A percentile compares a stretch with the other conserved stretches of the same genome.
Conservation (phyloP, 192 early-diverging fungal species). For the Diversispora eburnea region DNA sequence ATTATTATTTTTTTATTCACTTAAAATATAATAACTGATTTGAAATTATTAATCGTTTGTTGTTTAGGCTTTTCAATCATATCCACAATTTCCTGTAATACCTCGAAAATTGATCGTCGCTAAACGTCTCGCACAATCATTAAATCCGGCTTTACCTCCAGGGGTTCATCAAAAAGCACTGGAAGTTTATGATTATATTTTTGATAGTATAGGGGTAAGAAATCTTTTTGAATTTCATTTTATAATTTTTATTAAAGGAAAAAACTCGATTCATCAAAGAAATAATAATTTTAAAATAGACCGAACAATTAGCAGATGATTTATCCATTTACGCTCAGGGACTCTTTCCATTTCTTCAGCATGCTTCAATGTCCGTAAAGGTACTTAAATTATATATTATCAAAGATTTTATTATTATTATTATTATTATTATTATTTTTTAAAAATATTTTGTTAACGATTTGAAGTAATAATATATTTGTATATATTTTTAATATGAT, state of each 20-base stretch:
- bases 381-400: constrained; percentile 35
- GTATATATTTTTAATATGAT: neutral
- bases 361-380: constrained; percentile 78
- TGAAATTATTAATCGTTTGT: neutral
- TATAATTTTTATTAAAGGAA: neutral
- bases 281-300: constrained; percentile 37
- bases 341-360: constrained; percentile 86
- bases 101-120: constrained; percentile 83
- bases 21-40: neutral
- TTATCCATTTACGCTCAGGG: constrained; percentile 84
- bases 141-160: constrained; percentile 91
- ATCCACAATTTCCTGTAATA: constrained; percentile 64
- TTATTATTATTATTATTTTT: no score
- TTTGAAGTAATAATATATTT: neutral
- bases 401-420: no score
- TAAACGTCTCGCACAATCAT: constrained; percentile 89
- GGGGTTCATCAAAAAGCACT: constrained; percentile 94
- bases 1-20: neutral
- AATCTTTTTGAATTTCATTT: neutral
- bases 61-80: constrained; percentile 72
- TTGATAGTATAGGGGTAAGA: constrained; percentile 65
- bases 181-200: constrained; percentile 79
- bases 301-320: constrained; percentile 74
- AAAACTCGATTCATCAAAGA: constrained; percentile 2
- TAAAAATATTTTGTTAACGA: neutral